Evolutionary conservation across 225 moss, liverwort and hornwort species (phyloP), one percentile per base, ranked within the genome.

Genomic region (Ulota crispa): DNA sequence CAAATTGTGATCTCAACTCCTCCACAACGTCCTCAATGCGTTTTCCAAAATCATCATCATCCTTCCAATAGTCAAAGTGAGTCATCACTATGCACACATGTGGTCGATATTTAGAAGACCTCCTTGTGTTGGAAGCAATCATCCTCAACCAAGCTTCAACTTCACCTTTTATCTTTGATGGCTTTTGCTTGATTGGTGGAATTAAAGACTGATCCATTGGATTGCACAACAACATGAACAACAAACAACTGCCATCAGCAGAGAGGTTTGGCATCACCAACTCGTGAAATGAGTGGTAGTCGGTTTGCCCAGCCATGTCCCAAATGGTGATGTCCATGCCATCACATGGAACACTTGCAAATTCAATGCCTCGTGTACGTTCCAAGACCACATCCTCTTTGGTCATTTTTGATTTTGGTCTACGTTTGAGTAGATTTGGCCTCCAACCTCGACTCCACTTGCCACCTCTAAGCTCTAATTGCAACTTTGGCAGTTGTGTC

Each of bases 341-440:
- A 41, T 64, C 1, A 0, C 55, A 64, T 15, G 0, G 0, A 7
- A 81, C 2, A 3, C 19, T 8, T 0, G 50, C 50, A 0, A 81
- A 27, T 21, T 73, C 81, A 52, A 72, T 81, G 16, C 73, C 81
- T n/a, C 20, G 39, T 0, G 64, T 81, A 0, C 53, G 37, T 53
- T 72, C 26, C 0, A 34, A 0, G 0, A 0, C 0, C 0, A 1
- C 12, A 4, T 54, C 12, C 0, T 16, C 0, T 0, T 0, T 10
- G 9, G 6, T 2, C 1, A 5, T 0, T 65, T 53, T 53, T 0
- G 1, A 4, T 23, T 0, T n/a, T 0, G 1, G 23, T 12, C 0
- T 0, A 1, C 5, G 47, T 16, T 37, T 73, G 16, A 37, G 55
- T 0, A 13, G 56, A 0, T 1, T 5, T 4, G 0, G 5, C 0